Conservation (phyloP, 148 eudicot genomes). For the Pouteria glomerata region DNA sequence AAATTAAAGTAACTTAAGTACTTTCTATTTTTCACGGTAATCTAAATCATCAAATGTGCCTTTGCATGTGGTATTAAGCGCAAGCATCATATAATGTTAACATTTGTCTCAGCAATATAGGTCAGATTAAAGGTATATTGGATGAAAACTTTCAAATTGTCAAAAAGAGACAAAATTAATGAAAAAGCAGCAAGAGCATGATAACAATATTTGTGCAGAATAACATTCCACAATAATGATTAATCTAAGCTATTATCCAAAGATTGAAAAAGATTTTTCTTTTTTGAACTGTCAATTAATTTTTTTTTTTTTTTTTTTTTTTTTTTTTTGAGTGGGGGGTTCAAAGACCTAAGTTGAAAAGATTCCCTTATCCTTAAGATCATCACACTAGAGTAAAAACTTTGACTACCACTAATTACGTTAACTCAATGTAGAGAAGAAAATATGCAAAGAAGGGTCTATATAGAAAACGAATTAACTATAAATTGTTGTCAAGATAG, state of each 20-base stretch:
- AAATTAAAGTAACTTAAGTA: too few relatives aligned
- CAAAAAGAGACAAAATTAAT: neutral
- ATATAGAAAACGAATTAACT: too few relatives aligned
- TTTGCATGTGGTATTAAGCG: too few relatives aligned
- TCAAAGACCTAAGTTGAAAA: neutral
- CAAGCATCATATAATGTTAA: too few relatives aligned
- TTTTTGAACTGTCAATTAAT: neutral
- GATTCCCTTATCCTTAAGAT: neutral
- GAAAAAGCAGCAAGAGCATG: neutral
- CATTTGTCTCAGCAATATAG: too few relatives aligned
- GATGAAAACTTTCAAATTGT: neutral
- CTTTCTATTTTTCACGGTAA: too few relatives aligned
- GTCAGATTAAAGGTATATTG: neutral
- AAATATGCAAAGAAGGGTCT: neutral
- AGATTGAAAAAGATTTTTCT: neutral
- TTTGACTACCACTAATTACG: neutral
- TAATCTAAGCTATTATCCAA: neutral
- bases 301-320: too few relatives aligned
- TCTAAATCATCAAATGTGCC: too few relatives aligned
- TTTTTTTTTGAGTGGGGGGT: too few relatives aligned
- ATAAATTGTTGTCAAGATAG: too few relatives aligned
- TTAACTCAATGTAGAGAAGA: neutral
- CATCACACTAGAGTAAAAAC: neutral
- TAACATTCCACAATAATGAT: too few relatives aligned
- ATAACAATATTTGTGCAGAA: too few relatives aligned